phyloP scores from a whole-genome alignment of 768 basidiomycete species.

The Lactifluus rugatus region DNA sequence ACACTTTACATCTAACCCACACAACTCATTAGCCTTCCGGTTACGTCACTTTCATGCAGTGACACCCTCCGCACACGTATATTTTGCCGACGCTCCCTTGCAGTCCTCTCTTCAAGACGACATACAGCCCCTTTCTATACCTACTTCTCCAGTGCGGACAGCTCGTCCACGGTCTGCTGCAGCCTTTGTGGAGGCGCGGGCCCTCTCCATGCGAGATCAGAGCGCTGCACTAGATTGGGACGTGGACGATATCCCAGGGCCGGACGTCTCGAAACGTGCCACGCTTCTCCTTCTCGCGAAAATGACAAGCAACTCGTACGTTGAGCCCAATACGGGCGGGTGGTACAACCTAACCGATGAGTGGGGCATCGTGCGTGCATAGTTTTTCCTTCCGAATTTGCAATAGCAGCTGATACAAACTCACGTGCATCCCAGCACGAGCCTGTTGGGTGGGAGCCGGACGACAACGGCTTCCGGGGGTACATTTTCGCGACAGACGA shows the following conservation, averaged over 20 bases:
- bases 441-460: slow-evolving; percentile 86
- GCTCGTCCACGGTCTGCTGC: slow-evolving; percentile 38
- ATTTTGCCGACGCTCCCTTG: slow-evolving; percentile 43
- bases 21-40: slow-evolving; percentile 33
- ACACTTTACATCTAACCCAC: not conserved
- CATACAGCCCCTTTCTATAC: slow-evolving; percentile 32
- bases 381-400: no score
- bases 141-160: slow-evolving; percentile 31
- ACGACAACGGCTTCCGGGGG: slow-evolving; percentile 82
- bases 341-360: slow-evolving; percentile 71
- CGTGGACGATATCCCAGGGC: slow-evolving; percentile 59
- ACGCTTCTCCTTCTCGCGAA: slow-evolving; percentile 79
- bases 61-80: slow-evolving; percentile 33
- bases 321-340: slow-evolving; percentile 42
- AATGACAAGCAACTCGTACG: slow-evolving; percentile 93
- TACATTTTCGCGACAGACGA: slow-evolving; percentile 81
- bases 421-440: slow-evolving; percentile 33
- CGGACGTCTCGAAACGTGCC: slow-evolving; percentile 67
- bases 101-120: slow-evolving; percentile 13
- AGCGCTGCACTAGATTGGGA: slow-evolving; percentile 55
- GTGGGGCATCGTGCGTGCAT: slow-evolving; percentile 46
- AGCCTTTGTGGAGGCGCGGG: slow-evolving; percentile 28
- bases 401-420: no score
- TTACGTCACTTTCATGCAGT: slow-evolving; percentile 55
- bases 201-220: slow-evolving; percentile 32